Base-by-base conservation (phyloP, 2,329 filamentous ascomycete species). In the Torrubiella hemipterigena region DNA sequence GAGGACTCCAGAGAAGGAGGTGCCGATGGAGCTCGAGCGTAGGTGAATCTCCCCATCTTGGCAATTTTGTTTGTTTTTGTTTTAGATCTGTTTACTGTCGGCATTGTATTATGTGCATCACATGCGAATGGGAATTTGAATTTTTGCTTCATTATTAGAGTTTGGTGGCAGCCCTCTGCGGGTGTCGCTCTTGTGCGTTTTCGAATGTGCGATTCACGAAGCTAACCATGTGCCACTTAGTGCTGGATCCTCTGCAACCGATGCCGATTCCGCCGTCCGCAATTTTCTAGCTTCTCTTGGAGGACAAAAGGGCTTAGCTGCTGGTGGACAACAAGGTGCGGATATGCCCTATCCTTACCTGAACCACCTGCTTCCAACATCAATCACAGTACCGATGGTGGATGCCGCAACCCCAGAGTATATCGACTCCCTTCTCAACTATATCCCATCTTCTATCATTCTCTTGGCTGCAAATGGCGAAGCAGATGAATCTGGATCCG, bases 11-110 rank as follows among this genome's bases (percentile, higher is more conserved):
- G 93, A 62, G 86, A 94, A 59, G 91, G 89, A 38, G 91, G 93
- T 53, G 85, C 85, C 46, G 91, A 96, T 61, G 91, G 93, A 51
- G 93, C 84, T 63, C 77, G 91, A 95, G 91, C 89, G 91, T 98
- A 96, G 89, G 93, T 98, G 37, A 51, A 43, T 44, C 47, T 50
- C 45, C 24, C 17, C 27, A 43, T 50, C 48, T 42, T 46, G 37
- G 46, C n/a, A n/a, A n/a, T n/a, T n/a, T 42, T 24, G 22, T n/a
- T 24, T 14, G 22, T 14, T 5, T 6, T 12, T 24, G 22, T 14
- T n/a, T 12, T 24, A 24, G 22, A 24, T 11, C 22, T 24, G 22
- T n/a, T n/a, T n/a, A n/a, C n/a, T n/a, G n/a, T n/a, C n/a, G n/a
- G n/a, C n/a, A n/a, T n/a, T n/a, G n/a, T n/a, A n/a, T n/a, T n/a